Conservation (phyloP, 1,284 basidiomycete genomes). For the Ganoderma lingzhi region DNA sequence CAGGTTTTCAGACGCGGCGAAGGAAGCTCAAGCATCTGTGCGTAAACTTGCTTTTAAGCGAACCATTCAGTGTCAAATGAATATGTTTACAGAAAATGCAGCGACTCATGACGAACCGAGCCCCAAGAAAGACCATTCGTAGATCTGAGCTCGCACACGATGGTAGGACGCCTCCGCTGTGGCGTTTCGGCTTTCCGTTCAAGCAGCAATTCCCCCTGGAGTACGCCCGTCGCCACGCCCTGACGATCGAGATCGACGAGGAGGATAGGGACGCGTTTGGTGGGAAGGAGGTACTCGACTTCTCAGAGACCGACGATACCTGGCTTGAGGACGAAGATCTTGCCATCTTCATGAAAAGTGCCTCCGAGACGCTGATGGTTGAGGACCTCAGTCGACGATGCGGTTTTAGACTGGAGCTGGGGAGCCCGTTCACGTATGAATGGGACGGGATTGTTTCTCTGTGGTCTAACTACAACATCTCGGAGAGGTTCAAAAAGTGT, state of each 20-base stretch:
- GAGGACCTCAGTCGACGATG: neutral
- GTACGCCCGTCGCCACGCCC: neutral
- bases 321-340: neutral
- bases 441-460: neutral
- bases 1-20: neutral
- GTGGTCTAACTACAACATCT: neutral
- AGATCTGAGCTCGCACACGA: neutral
- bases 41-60: neutral
- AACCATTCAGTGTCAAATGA: neutral
- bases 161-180: neutral
- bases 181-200: neutral
- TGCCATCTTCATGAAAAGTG: neutral
- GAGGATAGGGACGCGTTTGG: neutral
- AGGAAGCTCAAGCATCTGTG: neutral
- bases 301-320: neutral
- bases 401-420: neutral
- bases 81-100: neutral
- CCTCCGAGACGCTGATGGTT: neutral
- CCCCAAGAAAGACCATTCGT: neutral
- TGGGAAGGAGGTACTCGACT: neutral
- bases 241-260: neutral
- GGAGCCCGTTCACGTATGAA: neutral
- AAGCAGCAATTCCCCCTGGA: neutral
- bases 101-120: neutral
- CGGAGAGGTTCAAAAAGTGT: neutral